Percentiles rank a stretch among this genome's conserved stretches.
Evolutionary conservation across 331 rosid species (phyloP).

Genomic region (Spiraea crenata): DNA sequence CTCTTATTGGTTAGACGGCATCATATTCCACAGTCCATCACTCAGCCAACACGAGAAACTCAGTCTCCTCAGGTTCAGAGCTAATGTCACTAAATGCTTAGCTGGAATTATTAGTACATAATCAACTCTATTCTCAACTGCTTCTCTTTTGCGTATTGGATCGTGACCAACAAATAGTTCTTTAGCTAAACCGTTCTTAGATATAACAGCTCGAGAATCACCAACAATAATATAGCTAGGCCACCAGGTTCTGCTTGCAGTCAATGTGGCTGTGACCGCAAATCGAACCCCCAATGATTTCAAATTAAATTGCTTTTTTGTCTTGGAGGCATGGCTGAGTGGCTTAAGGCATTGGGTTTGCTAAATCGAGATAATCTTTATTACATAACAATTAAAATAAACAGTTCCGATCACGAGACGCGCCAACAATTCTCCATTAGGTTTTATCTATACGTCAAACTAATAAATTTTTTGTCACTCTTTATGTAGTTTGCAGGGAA

Average conservation of each 20-base stretch:
- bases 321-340: no score
- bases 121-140: conserved; percentile 69
- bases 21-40: conserved; percentile 97
- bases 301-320: no score
- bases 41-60: conserved; percentile 77
- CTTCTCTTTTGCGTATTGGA: conserved; percentile 53
- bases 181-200: conserved; percentile 49
- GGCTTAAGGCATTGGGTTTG: no score
- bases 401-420: no score
- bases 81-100: conserved; percentile 87
- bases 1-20: conserved; percentile 73
- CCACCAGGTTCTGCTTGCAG: conserved; percentile 56
- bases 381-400: no score
- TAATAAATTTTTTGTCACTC: no score
- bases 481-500: no score
- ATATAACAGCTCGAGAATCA: conserved; percentile 84
- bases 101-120: conserved; percentile 87
- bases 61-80: conserved; percentile 68
- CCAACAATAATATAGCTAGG: conserved; percentile 62
- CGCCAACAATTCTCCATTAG: no score
- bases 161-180: conserved; percentile 81
- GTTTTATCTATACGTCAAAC: no score
- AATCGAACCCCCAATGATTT: no score
- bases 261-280: background rate
- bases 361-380: no score